phyloP scores from a whole-genome alignment of 208 protist genomes.

The Crithidia brevicula region DNA sequence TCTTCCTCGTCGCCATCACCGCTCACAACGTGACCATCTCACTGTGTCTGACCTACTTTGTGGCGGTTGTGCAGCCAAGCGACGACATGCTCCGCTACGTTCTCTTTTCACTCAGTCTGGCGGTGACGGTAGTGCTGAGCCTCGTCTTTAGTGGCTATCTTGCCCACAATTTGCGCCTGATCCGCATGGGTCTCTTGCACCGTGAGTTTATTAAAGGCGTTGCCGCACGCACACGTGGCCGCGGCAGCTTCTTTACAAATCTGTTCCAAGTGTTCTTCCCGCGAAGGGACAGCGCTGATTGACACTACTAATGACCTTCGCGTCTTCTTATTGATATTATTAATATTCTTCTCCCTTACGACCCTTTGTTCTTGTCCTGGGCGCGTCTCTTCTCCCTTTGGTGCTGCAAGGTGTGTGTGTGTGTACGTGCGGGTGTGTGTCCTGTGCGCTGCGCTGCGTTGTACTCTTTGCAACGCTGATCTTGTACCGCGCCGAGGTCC shows the following conservation, averaged over 20 bases:
- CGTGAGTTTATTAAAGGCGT: slow-evolving; percentile 38
- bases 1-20: slow-evolving; percentile 21
- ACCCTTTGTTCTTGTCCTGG: too few species aligned
- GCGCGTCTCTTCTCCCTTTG: too few species aligned
- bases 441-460: too few species aligned
- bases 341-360: too few species aligned
- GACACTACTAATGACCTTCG: too few species aligned
- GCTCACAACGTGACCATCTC: slow-evolving; percentile 18
- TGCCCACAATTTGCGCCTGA: slow-evolving; percentile 32
- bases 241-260: slow-evolving; percentile 25
- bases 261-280: slow-evolving; percentile 19
- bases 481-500: too few species aligned
- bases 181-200: slow-evolving; percentile 36
- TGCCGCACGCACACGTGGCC: slow-evolving; percentile 19
- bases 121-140: slow-evolving; percentile 12
- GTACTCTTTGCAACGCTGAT: too few species aligned
- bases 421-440: too few species aligned
- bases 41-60: slow-evolving; percentile 24
- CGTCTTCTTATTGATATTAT: too few species aligned
- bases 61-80: slow-evolving; percentile 14
- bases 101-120: slow-evolving; percentile 20
- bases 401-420: too few species aligned
- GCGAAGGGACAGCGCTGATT: slow-evolving; percentile 20
- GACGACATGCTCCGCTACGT: slow-evolving; percentile 23
- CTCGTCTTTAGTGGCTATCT: slow-evolving; percentile 26